Base-by-base conservation (phyloP, 257 asterid genomes). In the Solanum dulcamara region DNA sequence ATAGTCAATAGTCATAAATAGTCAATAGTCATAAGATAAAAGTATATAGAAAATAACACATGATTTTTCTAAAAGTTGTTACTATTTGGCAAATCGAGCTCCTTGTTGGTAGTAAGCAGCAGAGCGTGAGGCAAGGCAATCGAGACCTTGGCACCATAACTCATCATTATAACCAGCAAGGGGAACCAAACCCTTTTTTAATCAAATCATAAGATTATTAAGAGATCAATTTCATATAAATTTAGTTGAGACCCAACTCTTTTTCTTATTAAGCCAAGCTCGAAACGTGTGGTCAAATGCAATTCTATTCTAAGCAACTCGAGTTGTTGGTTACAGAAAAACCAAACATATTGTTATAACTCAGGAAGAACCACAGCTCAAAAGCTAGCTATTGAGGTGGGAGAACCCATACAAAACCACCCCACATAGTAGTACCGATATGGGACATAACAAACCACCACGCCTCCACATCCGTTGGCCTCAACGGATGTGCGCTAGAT, bases 101-200 rank as follows among this genome's bases (percentile, higher is more conserved):
- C 89, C 87, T 57, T 87, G 86, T 82, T 87, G 86, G 53, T 85
- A 84, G 87, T 84, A 87, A 55, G 89, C 86, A 35, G 89, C 87
- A 46, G 89, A 20, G 28, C 87, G 74, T 10, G 88, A 86, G 18
- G 88, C 33, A 37, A 83, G 81, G 12, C 81, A 22, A 42, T 72
- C 33, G 8, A 72, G 53, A 38, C 53, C 35, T 3, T 72, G 81
- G 22, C 81, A 72, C 81, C 53, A 72, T 3, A 53, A 72, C 22
- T 72, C 53, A 12, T 72, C 35, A n/a, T 38, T 38, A 22, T 53
- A n/a, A 38, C 55, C 81, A 72, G 53, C 33, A 38, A n/a, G 81
- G 6, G 53, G 81, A 4, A 83, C 88, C 84, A 86, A 60, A 48
- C 86, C 88, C 88, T 86, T 67, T 24, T 10, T 40, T 74, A 83